These are phyloP conservation scores for Fusarium sp. DNA, from an alignment of 2,329 filamentous ascomycete genomes.

Conservation along the genomic window DNA sequence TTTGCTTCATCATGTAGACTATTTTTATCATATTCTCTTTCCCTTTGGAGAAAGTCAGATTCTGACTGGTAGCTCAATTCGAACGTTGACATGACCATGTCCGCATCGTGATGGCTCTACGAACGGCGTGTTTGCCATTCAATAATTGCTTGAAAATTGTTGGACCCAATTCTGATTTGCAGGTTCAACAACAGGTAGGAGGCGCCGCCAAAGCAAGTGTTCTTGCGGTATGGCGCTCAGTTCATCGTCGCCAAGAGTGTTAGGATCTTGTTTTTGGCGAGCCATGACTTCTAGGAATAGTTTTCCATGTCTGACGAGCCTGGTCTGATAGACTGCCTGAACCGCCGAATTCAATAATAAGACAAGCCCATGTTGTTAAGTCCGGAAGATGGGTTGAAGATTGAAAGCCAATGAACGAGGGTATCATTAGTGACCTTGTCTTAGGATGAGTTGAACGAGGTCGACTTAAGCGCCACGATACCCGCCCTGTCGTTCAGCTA, in stretches of 20 bases:
- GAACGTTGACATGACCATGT: background rate
- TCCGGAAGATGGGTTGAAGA: background rate
- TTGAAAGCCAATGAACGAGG: slow-evolving; percentile 22
- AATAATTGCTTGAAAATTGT: background rate
- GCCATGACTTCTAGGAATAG: background rate
- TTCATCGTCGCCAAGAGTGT: background rate
- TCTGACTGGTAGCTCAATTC: background rate
- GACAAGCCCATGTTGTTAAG: background rate
- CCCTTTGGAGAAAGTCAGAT: background rate
- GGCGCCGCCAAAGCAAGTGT: background rate
- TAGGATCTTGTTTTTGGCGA: background rate
- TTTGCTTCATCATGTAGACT: background rate
- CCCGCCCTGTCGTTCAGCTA: slow-evolving; percentile 12
- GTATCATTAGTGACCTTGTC: slow-evolving; percentile 9
- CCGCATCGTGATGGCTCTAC: background rate
- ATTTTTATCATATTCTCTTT: background rate
- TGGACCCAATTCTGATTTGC: background rate
- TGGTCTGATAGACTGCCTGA: background rate
- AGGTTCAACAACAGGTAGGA: background rate
- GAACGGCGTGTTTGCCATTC: background rate
- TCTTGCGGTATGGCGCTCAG: background rate
- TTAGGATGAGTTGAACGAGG: background rate
- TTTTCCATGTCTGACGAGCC: background rate
- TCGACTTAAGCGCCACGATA: slow-evolving; percentile 35
- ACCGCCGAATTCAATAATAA: background rate